Evolutionary conservation across 805 yeast species (phyloP).

Genomic region (Wickerhamomyces queroliae): DNA sequence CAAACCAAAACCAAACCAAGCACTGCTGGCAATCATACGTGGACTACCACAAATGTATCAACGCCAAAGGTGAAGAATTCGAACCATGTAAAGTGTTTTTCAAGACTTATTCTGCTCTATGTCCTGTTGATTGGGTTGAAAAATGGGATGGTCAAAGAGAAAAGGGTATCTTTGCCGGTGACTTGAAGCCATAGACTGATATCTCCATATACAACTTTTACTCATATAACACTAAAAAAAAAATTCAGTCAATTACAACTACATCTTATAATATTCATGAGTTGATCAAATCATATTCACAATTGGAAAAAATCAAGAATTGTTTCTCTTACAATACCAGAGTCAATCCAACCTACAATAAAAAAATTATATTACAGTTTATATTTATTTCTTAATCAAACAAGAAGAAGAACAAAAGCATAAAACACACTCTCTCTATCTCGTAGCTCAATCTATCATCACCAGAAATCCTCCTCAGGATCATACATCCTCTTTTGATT

Average conservation of each 20-base stretch:
- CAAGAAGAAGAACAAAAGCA: not conserved
- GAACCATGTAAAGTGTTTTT: constrained; percentile 95
- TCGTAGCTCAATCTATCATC: not conserved
- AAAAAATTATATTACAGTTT: too few species aligned
- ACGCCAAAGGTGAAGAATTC: constrained; percentile 95
- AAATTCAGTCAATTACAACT: too few species aligned
- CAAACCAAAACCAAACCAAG: constrained; percentile 95
- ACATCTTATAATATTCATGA: too few species aligned
- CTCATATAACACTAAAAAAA: not conserved
- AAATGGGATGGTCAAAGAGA: constrained; percentile 86
- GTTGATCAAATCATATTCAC: too few species aligned
- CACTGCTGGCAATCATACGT: constrained; percentile 98
- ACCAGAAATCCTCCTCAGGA: constrained; percentile 56
- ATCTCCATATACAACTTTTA: not conserved
- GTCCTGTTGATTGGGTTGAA: constrained; percentile 82
- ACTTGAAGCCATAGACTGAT: constrained; percentile 28
- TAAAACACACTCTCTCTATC: not conserved
- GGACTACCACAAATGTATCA: constrained; percentile 96
- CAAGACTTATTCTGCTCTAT: constrained; percentile 81
- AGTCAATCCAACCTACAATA: too few species aligned
- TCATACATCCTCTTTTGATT: constrained; percentile 45
- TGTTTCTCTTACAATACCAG: too few species aligned
- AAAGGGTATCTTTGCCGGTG: constrained; percentile 50
- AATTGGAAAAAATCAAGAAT: too few species aligned
- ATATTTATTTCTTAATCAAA: not conserved